These are phyloP conservation scores for Diaporthe sp. DNA, from an alignment of 2,329 filamentous ascomycete species.

Conservation along the genomic window DNA sequence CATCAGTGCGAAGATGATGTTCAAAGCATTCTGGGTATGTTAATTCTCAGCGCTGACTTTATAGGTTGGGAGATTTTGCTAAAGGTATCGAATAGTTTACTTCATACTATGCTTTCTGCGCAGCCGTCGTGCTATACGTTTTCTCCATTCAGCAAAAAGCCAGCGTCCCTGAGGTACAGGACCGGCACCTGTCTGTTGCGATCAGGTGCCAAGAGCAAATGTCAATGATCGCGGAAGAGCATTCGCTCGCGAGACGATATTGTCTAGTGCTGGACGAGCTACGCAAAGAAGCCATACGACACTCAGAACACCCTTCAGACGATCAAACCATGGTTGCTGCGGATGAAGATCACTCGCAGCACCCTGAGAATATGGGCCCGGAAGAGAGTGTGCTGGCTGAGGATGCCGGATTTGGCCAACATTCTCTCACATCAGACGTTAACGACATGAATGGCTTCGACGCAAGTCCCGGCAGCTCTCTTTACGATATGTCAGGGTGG, in stretches of 20 bases:
- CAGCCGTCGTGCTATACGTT: conserved; percentile 59
- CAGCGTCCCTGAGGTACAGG: conserved; percentile 44
- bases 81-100: conserved; percentile 45
- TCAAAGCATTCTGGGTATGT: conserved; percentile 56
- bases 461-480: conserved; percentile 31
- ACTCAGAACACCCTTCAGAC: background rate
- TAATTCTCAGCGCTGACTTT: background rate
- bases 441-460: conserved; percentile 19
- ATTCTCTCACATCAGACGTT: background rate
- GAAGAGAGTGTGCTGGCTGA: background rate
- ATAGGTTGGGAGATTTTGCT: rapidly evolving
- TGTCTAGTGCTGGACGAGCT: conserved; percentile 55
- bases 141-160: conserved; percentile 55
- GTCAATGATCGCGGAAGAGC: conserved; percentile 50
- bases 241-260: conserved; percentile 56
- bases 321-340: background rate
- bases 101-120: conserved; percentile 59
- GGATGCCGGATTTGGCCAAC: background rate
- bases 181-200: conserved; percentile 50
- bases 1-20: conserved; percentile 51
- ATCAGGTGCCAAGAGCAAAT: conserved; percentile 56
- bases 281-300: conserved; percentile 28
- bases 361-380: background rate
- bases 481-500: conserved; percentile 38
- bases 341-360: background rate